phyloP scores from a whole-genome alignment of 2,329 filamentous ascomycete genomes.

The Nemania sp. region DNA sequence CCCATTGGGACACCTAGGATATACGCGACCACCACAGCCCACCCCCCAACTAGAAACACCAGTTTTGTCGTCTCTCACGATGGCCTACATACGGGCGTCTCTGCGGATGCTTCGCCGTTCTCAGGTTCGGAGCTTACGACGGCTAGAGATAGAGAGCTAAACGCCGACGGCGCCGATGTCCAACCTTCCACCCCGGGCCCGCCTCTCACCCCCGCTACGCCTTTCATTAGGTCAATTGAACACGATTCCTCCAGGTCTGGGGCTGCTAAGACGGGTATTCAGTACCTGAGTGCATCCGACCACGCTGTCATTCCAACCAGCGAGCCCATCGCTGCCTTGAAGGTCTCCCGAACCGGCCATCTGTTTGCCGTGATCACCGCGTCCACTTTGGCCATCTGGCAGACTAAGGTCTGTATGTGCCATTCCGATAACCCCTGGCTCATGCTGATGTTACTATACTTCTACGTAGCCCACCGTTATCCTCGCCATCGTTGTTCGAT shows the following conservation, averaged over 20 bases:
- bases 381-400: slow-evolving; percentile 92
- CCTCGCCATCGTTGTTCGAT: slow-evolving; percentile 86
- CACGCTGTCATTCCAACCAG: slow-evolving; percentile 59
- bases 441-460: slow-evolving; percentile 42
- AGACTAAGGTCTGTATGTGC: slow-evolving; percentile 79
- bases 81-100: slow-evolving; percentile 62
- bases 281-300: slow-evolving; percentile 46
- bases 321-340: slow-evolving; percentile 78
- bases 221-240: slow-evolving; percentile 70
- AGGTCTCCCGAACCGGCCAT: slow-evolving; percentile 82
- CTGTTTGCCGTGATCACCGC: slow-evolving; percentile 88
- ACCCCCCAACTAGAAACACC: slow-evolving; percentile 60
- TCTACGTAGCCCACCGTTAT: slow-evolving; percentile 81
- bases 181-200: slow-evolving; percentile 57
- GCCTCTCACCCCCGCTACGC: slow-evolving; percentile 64
- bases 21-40: slow-evolving; percentile 80
- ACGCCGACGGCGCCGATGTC: slow-evolving; percentile 50
- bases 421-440: slow-evolving; percentile 35
- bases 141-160: slow-evolving; percentile 41
- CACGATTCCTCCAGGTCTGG: slow-evolving; percentile 59
- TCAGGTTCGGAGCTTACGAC: slow-evolving; percentile 43
- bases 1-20: slow-evolving; percentile 86
- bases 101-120: slow-evolving; percentile 51
- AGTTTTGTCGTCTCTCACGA: slow-evolving; percentile 69
- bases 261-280: slow-evolving; percentile 47